Evolutionary conservation across 371 early-diverging fungal species (phyloP).

Genomic region (Phascolomyces articulosus): DNA sequence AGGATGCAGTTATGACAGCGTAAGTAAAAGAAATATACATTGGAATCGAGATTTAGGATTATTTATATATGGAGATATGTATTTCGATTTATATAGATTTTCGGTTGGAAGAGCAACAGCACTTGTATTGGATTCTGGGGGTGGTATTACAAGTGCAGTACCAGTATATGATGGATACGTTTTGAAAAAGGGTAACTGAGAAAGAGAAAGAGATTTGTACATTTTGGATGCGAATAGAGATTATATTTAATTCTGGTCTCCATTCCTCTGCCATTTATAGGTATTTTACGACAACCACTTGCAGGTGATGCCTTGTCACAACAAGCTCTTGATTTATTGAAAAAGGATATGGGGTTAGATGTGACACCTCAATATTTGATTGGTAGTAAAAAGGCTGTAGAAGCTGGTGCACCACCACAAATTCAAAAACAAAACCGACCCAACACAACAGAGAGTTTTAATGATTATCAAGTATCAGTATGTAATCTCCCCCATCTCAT

Average conservation of each 20-base stretch:
- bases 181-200: conserved; percentile 75
- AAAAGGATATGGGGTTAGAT: conserved; percentile 57
- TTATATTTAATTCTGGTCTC: too few relatives aligned
- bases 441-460: conserved; percentile 68
- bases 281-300: conserved; percentile 72
- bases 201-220: not conserved
- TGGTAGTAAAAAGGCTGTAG: conserved; percentile 72
- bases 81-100: conserved; percentile 74
- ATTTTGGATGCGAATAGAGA: too few relatives aligned
- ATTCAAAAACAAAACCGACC: conserved; percentile 58
- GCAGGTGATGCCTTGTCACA: conserved; percentile 86
- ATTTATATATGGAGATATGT: too few relatives aligned
- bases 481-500: too few relatives aligned
- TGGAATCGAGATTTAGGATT: not conserved
- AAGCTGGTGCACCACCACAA: conserved; percentile 67
- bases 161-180: conserved; percentile 97
- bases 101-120: conserved; percentile 89
- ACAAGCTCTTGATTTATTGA: conserved; percentile 72
- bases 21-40: conserved; percentile 29
- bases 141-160: conserved; percentile 81
- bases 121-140: conserved; percentile 93
- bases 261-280: too few relatives aligned
- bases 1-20: conserved; percentile 91
- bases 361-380: conserved; percentile 90
- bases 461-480: conserved; percentile 70